Conservation (phyloP, 1,284 basidiomycete genomes). For the Ceratobasidium sp. region DNA sequence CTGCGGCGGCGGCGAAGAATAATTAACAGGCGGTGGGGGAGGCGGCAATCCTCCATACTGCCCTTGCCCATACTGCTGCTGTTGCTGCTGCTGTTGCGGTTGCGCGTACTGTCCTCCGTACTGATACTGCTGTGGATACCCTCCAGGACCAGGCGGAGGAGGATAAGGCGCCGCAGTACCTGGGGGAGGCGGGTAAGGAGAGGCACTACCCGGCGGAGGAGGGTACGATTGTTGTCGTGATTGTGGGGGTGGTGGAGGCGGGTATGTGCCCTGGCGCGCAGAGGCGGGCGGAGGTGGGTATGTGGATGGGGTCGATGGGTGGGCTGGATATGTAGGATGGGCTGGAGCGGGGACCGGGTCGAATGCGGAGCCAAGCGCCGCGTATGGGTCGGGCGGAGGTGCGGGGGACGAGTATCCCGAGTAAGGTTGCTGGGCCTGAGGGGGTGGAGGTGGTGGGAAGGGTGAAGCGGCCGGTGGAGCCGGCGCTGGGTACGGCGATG, state of each 20-base stretch:
- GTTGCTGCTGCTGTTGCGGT: constrained; percentile 47
- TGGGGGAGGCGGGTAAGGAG: constrained; percentile 30
- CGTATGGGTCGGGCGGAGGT: constrained; percentile 48
- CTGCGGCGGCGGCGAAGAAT: constrained; percentile 33
- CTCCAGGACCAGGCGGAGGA: constrained; percentile 10
- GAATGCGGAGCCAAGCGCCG: constrained; percentile 41
- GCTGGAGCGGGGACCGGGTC: constrained; percentile 48
- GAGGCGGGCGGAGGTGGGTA: constrained; percentile 50
- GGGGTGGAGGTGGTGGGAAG: constrained; percentile 59
- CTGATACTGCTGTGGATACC: constrained; percentile 12
- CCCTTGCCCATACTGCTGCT: constrained; percentile 45
- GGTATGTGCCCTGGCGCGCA: constrained; percentile 57
- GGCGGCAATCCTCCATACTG: constrained; percentile 43
- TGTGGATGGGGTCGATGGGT: constrained; percentile 43
- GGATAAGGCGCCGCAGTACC: constrained; percentile 7
- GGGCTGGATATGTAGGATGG: constrained; percentile 52
- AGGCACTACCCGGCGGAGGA: constrained; percentile 1
- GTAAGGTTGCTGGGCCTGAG: constrained; percentile 48
- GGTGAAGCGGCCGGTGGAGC: constrained; percentile 54
- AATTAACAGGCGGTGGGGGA: constrained; percentile 33
- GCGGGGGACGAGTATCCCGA: constrained; percentile 44
- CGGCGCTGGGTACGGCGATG: constrained; percentile 53
- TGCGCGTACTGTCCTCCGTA: constrained; percentile 34
- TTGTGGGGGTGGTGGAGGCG: constrained; percentile 53
- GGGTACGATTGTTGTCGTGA: constrained; percentile 34